Percentiles rank a stretch among this genome's conserved stretches.
Evolutionary conservation across 2,329 filamentous ascomycete species (phyloP).

Genomic region (Pseudogymnoascus sp.): DNA sequence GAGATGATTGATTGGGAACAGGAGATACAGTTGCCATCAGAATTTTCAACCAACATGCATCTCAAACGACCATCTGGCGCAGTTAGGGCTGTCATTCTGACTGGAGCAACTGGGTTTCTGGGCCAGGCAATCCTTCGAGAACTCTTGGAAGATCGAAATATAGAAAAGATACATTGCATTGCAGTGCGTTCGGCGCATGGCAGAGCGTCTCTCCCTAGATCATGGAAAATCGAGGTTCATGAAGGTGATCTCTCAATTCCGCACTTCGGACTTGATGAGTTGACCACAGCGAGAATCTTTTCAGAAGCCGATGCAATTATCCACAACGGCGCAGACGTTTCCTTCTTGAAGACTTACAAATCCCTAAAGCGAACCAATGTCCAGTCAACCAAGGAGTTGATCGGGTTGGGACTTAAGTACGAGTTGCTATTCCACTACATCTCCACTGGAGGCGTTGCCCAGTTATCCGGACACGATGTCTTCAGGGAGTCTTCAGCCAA

Average conservation of each 20-base stretch:
- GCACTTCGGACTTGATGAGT: slow-evolving; percentile 33
- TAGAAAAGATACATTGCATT: slow-evolving; percentile 38
- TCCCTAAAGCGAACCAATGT: slow-evolving; percentile 32
- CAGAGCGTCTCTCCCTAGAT: not conserved
- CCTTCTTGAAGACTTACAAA: slow-evolving; percentile 33
- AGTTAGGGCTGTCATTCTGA: slow-evolving; percentile 27
- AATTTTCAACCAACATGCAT: not conserved
- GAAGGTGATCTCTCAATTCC: slow-evolving; percentile 32
- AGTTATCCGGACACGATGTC: slow-evolving; percentile 7
- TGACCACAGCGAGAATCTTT: slow-evolving; percentile 27
- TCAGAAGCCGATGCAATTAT: slow-evolving; percentile 40
- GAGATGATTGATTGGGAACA: slow-evolving; percentile 33
- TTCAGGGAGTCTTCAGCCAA: slow-evolving; percentile 13
- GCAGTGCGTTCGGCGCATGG: slow-evolving; percentile 28
- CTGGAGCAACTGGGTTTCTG: slow-evolving; percentile 37
- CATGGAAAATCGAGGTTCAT: slow-evolving; percentile 26
- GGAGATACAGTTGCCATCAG: slow-evolving; percentile 27
- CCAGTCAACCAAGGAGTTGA: slow-evolving; percentile 30
- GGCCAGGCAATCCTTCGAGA: slow-evolving; percentile 32
- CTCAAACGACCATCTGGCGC: not conserved
- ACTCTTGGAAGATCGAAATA: slow-evolving; percentile 28
- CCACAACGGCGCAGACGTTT: slow-evolving; percentile 42
- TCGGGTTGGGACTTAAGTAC: slow-evolving; percentile 26
- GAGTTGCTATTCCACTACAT: slow-evolving; percentile 33
- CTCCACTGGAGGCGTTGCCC: slow-evolving; percentile 27